Evolutionary conservation across 805 yeast species (phyloP).

Genomic region (Lipomyces spencermartinsiae): DNA sequence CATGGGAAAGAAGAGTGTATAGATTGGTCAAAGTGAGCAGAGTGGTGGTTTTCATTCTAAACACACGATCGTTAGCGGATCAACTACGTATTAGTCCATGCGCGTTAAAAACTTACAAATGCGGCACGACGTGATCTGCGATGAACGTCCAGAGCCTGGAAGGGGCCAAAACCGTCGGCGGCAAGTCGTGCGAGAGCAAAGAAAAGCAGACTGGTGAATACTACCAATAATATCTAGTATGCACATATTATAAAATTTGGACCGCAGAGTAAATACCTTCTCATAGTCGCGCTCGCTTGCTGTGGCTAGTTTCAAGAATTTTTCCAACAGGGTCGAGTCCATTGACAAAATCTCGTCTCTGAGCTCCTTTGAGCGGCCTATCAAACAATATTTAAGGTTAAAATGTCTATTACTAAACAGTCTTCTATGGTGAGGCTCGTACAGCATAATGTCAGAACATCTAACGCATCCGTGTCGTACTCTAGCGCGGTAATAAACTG

Average conservation of each 20-base stretch:
- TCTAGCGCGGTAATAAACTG: slow-evolving; percentile 4
- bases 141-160: not conserved
- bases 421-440: not conserved
- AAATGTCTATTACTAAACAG: not conserved
- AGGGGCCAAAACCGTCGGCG: not conserved
- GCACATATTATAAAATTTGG: not conserved
- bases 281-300: not conserved
- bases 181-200: slow-evolving; percentile 1
- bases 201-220: slow-evolving; percentile 1
- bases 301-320: not conserved
- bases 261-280: slow-evolving; percentile 1
- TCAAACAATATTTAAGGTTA: not conserved
- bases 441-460: slow-evolving; percentile 8
- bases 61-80: not conserved
- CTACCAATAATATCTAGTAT: slow-evolving; percentile 1
- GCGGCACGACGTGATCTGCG: not conserved
- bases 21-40: not conserved
- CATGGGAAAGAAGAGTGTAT: slow-evolving; percentile 3
- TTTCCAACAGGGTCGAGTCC: not conserved
- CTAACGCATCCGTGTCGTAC: slow-evolving; percentile 11
- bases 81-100: not conserved
- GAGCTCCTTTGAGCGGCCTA: slow-evolving; percentile 4
- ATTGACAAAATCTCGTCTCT: slow-evolving; percentile 2
- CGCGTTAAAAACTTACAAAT: not conserved
- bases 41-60: not conserved